Percentiles rank a stretch among this genome's conserved stretches.
Conservation (phyloP, 441 rosid genomes). For the Flueggea neowawraea region DNA sequence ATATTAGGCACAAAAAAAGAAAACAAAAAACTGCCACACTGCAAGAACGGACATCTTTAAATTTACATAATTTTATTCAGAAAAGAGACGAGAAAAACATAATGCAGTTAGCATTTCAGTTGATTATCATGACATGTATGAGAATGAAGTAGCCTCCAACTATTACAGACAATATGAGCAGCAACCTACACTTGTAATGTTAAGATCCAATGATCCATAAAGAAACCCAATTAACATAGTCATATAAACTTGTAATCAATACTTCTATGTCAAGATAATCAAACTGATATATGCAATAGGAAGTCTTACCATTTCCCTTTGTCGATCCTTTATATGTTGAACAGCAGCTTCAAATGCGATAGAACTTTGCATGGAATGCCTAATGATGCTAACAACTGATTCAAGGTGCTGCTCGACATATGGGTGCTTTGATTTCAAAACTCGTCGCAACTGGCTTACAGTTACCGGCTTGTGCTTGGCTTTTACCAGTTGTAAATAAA, state of each 20-base stretch:
- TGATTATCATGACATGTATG: too few species aligned
- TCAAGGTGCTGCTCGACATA: slow-evolving; percentile 68
- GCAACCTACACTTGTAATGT: neutral
- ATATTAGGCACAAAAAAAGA: too few species aligned
- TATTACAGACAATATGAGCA: neutral
- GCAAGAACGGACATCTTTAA: too few species aligned
- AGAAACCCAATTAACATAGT: neutral
- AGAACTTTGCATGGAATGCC: slow-evolving; percentile 68
- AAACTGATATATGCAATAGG: neutral
- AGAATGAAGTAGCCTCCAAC: too few species aligned
- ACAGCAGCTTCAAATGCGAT: slow-evolving; percentile 61
- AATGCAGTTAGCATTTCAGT: too few species aligned
- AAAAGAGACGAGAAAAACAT: too few species aligned
- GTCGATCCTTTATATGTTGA: slow-evolving; percentile 42
- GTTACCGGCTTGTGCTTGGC: slow-evolving; percentile 87
- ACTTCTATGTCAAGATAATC: neutral
- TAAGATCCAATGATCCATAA: neutral
- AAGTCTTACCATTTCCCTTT: slow-evolving; percentile 43
- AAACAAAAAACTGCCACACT: too few species aligned
- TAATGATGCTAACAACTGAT: slow-evolving; percentile 53
- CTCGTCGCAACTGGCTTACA: slow-evolving; percentile 46
- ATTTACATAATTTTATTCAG: too few species aligned
- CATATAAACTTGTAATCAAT: neutral
- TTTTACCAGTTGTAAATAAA: slow-evolving; percentile 28
- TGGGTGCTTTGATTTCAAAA: slow-evolving; percentile 60